Evolutionary conservation across 2,329 filamentous ascomycete species (phyloP).

Genomic region (Cryoendolithus antarcticus): DNA sequence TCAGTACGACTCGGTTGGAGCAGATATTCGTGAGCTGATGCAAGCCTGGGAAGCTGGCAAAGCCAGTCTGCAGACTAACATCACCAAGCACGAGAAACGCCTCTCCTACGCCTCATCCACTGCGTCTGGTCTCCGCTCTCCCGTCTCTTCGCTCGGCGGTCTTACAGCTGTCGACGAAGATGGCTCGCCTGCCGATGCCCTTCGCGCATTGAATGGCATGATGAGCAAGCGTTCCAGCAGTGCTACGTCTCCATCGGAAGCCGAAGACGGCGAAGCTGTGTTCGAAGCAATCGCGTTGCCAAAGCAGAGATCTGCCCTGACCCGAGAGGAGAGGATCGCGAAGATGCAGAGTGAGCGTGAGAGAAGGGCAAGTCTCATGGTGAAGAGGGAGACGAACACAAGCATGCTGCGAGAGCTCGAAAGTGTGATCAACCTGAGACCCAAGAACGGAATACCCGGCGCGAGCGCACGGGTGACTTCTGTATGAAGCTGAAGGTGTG

Average conservation of each 20-base stretch:
- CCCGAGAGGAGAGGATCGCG: slow-evolving; percentile 72
- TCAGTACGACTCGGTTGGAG: slow-evolving; percentile 90
- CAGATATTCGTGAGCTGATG: slow-evolving; percentile 56
- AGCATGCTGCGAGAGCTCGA: slow-evolving; percentile 90
- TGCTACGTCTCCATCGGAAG: slow-evolving; percentile 36
- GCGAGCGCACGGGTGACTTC: slow-evolving; percentile 4
- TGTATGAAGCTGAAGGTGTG: slow-evolving; percentile 5
- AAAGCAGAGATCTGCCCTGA: slow-evolving; percentile 52
- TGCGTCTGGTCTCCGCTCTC: slow-evolving; percentile 32
- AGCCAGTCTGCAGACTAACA: slow-evolving; percentile 65
- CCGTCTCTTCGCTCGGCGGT: slow-evolving; percentile 48
- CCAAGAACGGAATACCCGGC: slow-evolving; percentile 7
- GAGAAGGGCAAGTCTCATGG: slow-evolving; percentile 56
- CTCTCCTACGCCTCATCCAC: slow-evolving; percentile 39
- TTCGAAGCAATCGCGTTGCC: slow-evolving; percentile 83
- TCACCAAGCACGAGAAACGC: slow-evolving; percentile 62
- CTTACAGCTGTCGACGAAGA: slow-evolving; percentile 43
- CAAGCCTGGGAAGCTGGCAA: slow-evolving; percentile 52
- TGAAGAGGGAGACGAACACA: slow-evolving; percentile 67
- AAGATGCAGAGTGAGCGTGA: slow-evolving; percentile 82
- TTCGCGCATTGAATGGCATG: slow-evolving; percentile 48
- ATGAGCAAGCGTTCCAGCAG: slow-evolving; percentile 33
- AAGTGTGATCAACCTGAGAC: slow-evolving; percentile 54
- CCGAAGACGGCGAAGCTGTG: slow-evolving; percentile 38
- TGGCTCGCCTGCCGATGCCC: slow-evolving; percentile 53